Evolutionary conservation across 2,329 filamentous ascomycete species (phyloP), one percentile per base, ranked within the genome.

Genomic region (Xylariaceae sp.): DNA sequence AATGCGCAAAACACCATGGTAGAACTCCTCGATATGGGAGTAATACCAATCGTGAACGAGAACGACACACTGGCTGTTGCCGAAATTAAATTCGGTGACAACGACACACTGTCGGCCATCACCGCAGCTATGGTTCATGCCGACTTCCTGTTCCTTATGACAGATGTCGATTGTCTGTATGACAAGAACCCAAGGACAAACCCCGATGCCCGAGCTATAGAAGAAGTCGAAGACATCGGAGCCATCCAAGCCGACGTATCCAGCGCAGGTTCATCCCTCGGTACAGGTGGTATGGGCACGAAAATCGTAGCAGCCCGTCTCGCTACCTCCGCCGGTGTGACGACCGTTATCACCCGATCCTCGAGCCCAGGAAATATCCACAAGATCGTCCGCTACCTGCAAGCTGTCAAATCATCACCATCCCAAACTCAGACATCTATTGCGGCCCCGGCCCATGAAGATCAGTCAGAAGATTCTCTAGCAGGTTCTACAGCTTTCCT

Each of bases 21-120:
- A 39, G 89, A 95, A 64, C 76, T 97, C 35, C 71, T 98, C 15
- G 83, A 90, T 56, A 93, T 96, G 85, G 90, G 90, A 2, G 91
- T 97, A 19, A 94, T 98, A 49, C 93, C 93, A 9, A 96, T 98
- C 56, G 93, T 98, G 50, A 98, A 98, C 59, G 93, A 98, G 68
- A 98, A 98, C 65, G 93, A 98, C 64, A 98, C 93, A 3, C 71
- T 98, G 41, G 89, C 90, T 18, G 93, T 98, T 51, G 87, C 91
- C 34, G 93, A 98, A 76, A 98, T 98, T 69, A 97, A 97, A 72
- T 98, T 98, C 61, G 93, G 93, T 52, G 93, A 98, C 72, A 98
- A 98, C 57, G 93, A 98, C 65, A 98, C 93, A 2, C 74, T 98
- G 35, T 95, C 89, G 11, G 93, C 93, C 43, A 96, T 98, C 54